These are phyloP conservation scores for Kwoniella bestiolae DNA, from an alignment of 768 basidiomycete species.

Conservation along the genomic window DNA sequence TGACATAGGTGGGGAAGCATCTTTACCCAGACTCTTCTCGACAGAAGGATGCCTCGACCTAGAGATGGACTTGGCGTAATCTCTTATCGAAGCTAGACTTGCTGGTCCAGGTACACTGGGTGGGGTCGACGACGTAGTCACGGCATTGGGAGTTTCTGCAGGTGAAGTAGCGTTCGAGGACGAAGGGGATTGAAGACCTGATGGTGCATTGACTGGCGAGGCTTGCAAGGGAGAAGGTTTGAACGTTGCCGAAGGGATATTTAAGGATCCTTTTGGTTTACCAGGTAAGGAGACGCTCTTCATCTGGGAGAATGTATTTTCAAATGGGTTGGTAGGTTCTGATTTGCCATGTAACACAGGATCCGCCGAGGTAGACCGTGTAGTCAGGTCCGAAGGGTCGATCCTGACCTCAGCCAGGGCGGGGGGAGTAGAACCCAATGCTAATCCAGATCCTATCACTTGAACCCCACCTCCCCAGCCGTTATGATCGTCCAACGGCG, in stretches of 20 bases:
- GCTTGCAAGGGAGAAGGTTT: slow-evolving; percentile 45
- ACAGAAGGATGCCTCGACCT: slow-evolving; percentile 26
- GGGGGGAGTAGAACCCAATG: slow-evolving; percentile 20
- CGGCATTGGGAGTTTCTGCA: slow-evolving; percentile 21
- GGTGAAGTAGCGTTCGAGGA: slow-evolving; percentile 16
- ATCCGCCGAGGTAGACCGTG: slow-evolving; percentile 25
- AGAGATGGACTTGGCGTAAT: slow-evolving; percentile 37
- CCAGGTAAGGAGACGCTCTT: slow-evolving; percentile 22
- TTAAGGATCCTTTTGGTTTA: slow-evolving; percentile 1
- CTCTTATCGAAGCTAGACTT: slow-evolving; percentile 40
- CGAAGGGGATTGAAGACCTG: slow-evolving; percentile 21
- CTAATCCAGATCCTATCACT: slow-evolving; percentile 47
- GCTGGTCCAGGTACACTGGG: slow-evolving; percentile 15
- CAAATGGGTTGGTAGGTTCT: slow-evolving; percentile 15
- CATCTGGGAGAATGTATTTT: slow-evolving; percentile 16
- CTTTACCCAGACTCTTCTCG: slow-evolving; percentile 19
- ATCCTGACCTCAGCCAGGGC: slow-evolving; percentile 10
- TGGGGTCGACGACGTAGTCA: slow-evolving; percentile 9
- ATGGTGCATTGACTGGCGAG: slow-evolving; percentile 29
- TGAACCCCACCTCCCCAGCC: slow-evolving; percentile 45
- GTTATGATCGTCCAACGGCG: slow-evolving; percentile 6
- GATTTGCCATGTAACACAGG: slow-evolving; percentile 17
- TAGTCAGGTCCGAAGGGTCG: slow-evolving; percentile 16
- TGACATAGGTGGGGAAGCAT: slow-evolving; percentile 36
- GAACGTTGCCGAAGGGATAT: slow-evolving; percentile 36